Evolutionary conservation across 345 rosid genomes (phyloP).

Genomic region (Acer campestre): DNA sequence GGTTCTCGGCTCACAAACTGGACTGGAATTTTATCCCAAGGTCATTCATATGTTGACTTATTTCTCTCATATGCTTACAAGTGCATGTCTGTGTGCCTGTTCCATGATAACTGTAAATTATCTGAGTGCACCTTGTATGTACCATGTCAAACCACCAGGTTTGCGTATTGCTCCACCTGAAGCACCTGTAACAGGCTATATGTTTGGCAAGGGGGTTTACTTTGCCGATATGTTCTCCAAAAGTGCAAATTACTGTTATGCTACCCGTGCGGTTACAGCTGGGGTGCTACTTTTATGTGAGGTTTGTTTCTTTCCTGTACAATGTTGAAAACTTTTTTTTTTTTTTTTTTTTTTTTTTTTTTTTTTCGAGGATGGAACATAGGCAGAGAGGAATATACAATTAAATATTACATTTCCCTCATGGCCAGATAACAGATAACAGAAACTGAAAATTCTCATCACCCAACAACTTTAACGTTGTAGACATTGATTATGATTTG

Average conservation of each 20-base stretch:
- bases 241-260: conserved; percentile 89
- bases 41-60: conserved; percentile 37
- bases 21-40: conserved; percentile 98
- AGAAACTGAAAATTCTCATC: neutral
- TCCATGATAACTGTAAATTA: conserved; percentile 15
- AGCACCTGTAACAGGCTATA: conserved; percentile 88
- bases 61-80: neutral
- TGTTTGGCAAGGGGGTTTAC: conserved; percentile 97
- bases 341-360: neutral
- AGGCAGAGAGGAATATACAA: neutral
- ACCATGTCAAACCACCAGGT: conserved; percentile 47
- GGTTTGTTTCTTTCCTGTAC: conserved; percentile 38
- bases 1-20: conserved; percentile 95
- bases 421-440: neutral
- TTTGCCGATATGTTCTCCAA: conserved; percentile 98
- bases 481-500: neutral
- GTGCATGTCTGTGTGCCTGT: neutral
- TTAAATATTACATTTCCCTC: neutral
- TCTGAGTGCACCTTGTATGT: conserved; percentile 26
- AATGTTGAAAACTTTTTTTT: neutral
- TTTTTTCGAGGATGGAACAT: neutral
- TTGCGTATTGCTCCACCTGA: conserved; percentile 96
- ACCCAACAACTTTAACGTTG: neutral
- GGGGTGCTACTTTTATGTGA: conserved; percentile 91
- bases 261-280: conserved; percentile 41